These are phyloP conservation scores for Puccinia novopanici DNA, from an alignment of 1,284 basidiomycete species.

Conservation along the genomic window DNA sequence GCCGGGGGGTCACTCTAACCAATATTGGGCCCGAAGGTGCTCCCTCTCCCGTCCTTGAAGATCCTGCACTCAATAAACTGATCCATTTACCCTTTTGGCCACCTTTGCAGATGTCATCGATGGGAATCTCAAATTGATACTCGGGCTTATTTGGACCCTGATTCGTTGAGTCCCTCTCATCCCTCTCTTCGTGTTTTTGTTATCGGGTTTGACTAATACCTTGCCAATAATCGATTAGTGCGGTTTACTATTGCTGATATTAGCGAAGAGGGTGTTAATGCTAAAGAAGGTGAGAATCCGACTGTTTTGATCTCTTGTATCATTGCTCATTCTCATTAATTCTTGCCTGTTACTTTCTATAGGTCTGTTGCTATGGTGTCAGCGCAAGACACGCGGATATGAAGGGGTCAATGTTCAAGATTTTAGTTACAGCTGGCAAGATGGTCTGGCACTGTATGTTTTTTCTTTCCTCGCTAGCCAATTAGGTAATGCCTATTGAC, in stretches of 20 bases:
- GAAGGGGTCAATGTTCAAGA: conserved; percentile 89
- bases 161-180: conserved; percentile 63
- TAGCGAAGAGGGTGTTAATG: conserved; percentile 94
- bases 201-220: not conserved
- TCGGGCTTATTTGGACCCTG: conserved; percentile 98
- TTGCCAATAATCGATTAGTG: conserved; percentile 58
- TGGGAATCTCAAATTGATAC: conserved; percentile 92
- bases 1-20: conserved; percentile 89
- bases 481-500: not conserved
- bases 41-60: not conserved
- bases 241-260: conserved; percentile 98
- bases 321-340: not conserved
- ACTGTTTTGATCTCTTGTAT: not conserved
- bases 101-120: conserved; percentile 81
- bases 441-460: conserved; percentile 87
- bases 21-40: conserved; percentile 95
- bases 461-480: conserved; percentile 1
- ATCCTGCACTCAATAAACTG: not conserved
- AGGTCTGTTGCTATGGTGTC: conserved; percentile 90
- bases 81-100: not conserved
- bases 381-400: conserved; percentile 89
- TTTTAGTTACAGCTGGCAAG: conserved; percentile 87
- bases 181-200: not conserved
- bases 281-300: conserved; percentile 71
- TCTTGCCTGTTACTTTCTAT: not conserved